Evolutionary conservation across 2,329 filamentous ascomycete genomes (phyloP), one percentile per base, ranked within the genome.

Genomic region (Hirsutella thompsonii): DNA sequence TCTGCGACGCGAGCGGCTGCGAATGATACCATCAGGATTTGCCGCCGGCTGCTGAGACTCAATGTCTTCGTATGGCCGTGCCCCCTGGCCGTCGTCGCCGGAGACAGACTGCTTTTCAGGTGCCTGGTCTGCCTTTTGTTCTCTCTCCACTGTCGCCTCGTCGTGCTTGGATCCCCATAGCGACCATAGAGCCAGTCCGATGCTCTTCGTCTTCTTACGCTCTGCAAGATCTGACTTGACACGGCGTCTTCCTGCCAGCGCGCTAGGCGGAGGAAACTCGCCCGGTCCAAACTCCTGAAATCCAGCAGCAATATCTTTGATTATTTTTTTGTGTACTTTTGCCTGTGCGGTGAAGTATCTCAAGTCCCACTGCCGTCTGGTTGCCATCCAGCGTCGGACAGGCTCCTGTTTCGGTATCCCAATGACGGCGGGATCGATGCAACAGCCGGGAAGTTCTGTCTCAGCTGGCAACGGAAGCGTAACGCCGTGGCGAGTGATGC

Each of bases 101-200:
- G 58, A 63, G 1, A 63, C 62, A 35, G 54, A 48, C 20, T 52
- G 48, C 1, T 48, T 43, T 16, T 53, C 54, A 2, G 55, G 52
- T 20, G 57, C 51, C 43, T 61, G 59, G 2, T 69, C 67, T 1
- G 69, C 69, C 47, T 70, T 68, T 40, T 72, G 58, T 55, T 80
- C 75, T 3, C 75, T 65, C 37, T 68, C 64, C 3, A 93, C 70
- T 0, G 83, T 83, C 46, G 70, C 70, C 58, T 90, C 75, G 55
- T 96, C 92, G 54, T 95, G 87, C 56, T 84, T 93, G 36, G 82
- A 89, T 13, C 86, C 88, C 83, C 88, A 93, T 1, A 81, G 68
- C 38, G 79, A 83, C 90, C 90, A 96, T 48, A 95, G 64, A 2
- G 80, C 76, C 58, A 95, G 67, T 8, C 83, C 85, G 61, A 82